Evolutionary conservation across 1,284 basidiomycete genomes (phyloP).

Genomic region (Leccinum subspadiceum): DNA sequence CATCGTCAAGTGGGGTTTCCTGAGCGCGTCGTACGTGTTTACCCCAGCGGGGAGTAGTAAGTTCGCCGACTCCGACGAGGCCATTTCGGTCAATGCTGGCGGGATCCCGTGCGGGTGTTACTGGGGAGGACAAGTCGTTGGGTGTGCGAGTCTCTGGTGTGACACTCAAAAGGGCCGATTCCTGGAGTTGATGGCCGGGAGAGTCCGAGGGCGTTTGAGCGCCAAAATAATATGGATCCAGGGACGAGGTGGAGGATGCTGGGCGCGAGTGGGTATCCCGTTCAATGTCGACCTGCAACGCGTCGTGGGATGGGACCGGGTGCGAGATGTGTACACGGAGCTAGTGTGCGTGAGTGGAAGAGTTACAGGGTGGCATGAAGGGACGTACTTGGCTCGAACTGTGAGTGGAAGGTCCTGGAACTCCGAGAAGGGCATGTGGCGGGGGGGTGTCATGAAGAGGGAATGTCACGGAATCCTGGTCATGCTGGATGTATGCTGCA

Average conservation of each 20-base stretch:
- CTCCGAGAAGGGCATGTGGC: conserved; percentile 4
- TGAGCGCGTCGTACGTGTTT: conserved; percentile 34
- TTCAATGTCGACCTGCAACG: conserved; percentile 31
- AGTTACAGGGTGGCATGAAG: not conserved
- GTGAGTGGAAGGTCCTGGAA: conserved; percentile 1
- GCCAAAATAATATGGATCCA: conserved; percentile 83
- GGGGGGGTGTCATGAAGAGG: conserved; percentile 6
- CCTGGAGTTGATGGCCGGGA: conserved; percentile 33
- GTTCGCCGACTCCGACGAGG: conserved; percentile 92
- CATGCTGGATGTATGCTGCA: conserved; percentile 21
- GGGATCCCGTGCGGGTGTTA: conserved; percentile 78
- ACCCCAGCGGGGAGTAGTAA: conserved; percentile 95
- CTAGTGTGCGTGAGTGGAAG: conserved; percentile 14
- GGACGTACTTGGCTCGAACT: conserved; percentile 16
- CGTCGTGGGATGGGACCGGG: conserved; percentile 18
- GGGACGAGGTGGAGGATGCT: conserved; percentile 68
- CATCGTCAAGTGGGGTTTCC: conserved; percentile 34
- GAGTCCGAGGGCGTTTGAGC: conserved; percentile 62
- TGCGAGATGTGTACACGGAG: conserved; percentile 28
- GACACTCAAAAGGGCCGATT: conserved; percentile 34
- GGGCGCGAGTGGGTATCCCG: conserved; percentile 44
- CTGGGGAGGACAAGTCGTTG: conserved; percentile 61
- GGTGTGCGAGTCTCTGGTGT: conserved; percentile 44
- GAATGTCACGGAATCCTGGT: conserved; percentile 13
- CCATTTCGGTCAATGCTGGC: conserved; percentile 83